Conservation (phyloP, 2,329 filamentous ascomycete species). For the Harringtonia aguacate region DNA sequence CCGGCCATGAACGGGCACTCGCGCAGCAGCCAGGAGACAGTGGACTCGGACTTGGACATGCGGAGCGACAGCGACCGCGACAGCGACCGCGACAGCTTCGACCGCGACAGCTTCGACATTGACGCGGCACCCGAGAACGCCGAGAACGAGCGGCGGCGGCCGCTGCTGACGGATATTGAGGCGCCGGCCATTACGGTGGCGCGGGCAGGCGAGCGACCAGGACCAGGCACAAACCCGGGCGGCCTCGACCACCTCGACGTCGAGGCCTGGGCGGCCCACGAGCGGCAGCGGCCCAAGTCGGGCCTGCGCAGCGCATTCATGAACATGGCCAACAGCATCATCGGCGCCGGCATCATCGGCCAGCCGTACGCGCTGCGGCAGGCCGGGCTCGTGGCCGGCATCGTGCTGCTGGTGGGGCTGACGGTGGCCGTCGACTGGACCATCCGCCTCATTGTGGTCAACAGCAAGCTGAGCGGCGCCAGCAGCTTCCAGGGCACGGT, state of each 20-base stretch:
- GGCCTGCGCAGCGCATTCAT: slow-evolving; percentile 84
- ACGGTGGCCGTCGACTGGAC: slow-evolving; percentile 94
- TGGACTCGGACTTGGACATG: not conserved
- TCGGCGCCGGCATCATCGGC: slow-evolving; percentile 64
- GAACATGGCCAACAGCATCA: slow-evolving; percentile 99
- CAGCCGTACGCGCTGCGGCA: slow-evolving; percentile 96
- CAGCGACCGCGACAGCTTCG: slow-evolving; percentile 13
- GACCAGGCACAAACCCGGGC: too few species aligned
- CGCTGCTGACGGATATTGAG: slow-evolving; percentile 52
- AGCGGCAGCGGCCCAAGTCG: slow-evolving; percentile 64
- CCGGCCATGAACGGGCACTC: not conserved
- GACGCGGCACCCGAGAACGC: slow-evolving; percentile 18
- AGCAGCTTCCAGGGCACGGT: slow-evolving; percentile 94
- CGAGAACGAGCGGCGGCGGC: slow-evolving; percentile 43
- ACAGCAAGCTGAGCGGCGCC: slow-evolving; percentile 90
- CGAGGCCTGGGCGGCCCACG: slow-evolving; percentile 37
- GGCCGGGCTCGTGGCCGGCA: slow-evolving; percentile 73
- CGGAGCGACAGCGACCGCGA: not conserved
- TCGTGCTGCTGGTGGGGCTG: slow-evolving; percentile 65
- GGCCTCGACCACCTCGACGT: too few species aligned
- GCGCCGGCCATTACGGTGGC: not conserved
- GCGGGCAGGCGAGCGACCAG: not conserved
- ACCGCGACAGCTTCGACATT: slow-evolving; percentile 20
- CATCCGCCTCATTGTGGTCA: slow-evolving; percentile 91
- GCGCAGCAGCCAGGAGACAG: not conserved